Base-by-base conservation (phyloP, 2,329 filamentous ascomycete genomes). In the Colletotrichum tropicicola region DNA sequence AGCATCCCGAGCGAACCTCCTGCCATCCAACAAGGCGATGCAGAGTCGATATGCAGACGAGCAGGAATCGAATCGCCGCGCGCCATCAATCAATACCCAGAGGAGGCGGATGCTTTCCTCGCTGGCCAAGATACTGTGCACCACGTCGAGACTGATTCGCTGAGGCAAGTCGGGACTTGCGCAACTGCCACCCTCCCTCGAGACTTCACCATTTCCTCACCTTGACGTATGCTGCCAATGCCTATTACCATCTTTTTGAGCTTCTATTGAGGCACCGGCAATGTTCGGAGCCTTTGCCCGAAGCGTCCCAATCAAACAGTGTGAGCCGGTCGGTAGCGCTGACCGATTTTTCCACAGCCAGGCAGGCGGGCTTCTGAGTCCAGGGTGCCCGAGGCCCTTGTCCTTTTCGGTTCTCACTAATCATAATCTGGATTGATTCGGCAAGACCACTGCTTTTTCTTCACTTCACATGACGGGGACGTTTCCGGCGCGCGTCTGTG, bases 291-390 rank as follows among this genome's bases (percentile, higher is more conserved):
- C 30, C 57, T 54, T 28, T 13, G 35, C 27, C 49, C 56, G 61
- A 55, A 65, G 41, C 43, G 57, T 61, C 51, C 27, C 61, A 65
- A 61, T 55, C 61, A 61, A 41, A 55, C 28, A 30, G 51, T 39
- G 23, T 17, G 21, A 49, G 17, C 39, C 21, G 35, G 6, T 41
- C 17, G 32, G 23, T 32, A 58, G 55, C 44, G 55, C 55, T 58
- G 32, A 49, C 45, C 44, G 30, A 52, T 27, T 59, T 19, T 19
- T 39, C 30, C 28, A 30, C 28, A 35, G 52, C 39, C 52, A 55
- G 17, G 32, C 30, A 28, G 27, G 10, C 27, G 21, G 47, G 23
- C 17, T 13, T 59, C 21, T n/a, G 21, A 32, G 51, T 28, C 23
- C 27, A 44, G 25, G 43, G 27, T 30, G 12, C 28, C 13, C 27